Evolutionary conservation across 1,284 basidiomycete species (phyloP).

Genomic region (Phellopilus nigrolimitatus): DNA sequence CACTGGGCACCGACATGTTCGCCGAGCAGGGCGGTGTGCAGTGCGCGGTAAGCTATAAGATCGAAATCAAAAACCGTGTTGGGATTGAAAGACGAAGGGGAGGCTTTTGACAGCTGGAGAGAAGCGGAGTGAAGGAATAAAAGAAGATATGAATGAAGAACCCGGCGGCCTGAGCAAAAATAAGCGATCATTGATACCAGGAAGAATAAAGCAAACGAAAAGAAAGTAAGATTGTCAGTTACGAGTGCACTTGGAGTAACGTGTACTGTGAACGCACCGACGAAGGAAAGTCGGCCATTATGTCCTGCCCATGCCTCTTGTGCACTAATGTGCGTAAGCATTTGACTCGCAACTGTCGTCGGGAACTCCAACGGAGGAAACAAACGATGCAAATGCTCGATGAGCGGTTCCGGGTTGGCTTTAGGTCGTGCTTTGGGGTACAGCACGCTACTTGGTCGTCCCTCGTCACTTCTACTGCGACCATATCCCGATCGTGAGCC

Average conservation of each 20-base stretch:
- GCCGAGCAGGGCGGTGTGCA: slow-evolving; percentile 67
- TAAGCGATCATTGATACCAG: background rate
- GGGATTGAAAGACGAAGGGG: slow-evolving; percentile 36
- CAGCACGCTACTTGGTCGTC: background rate
- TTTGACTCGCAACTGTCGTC: slow-evolving; percentile 58
- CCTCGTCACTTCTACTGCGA: background rate
- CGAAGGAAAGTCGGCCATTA: slow-evolving; percentile 63
- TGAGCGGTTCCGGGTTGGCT: slow-evolving; percentile 29
- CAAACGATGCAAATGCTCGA: slow-evolving; percentile 53
- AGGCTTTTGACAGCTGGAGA: slow-evolving; percentile 16
- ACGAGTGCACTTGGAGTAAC: background rate
- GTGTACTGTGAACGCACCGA: slow-evolving; percentile 53
- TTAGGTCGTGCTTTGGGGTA: slow-evolving; percentile 13
- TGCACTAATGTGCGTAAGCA: slow-evolving; percentile 74
- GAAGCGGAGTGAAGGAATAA: slow-evolving; percentile 61
- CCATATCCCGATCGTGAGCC: background rate
- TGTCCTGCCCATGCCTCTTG: slow-evolving; percentile 57
- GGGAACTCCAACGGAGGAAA: slow-evolving; percentile 68
- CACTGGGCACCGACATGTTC: slow-evolving; percentile 68
- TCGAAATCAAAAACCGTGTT: slow-evolving; percentile 43
- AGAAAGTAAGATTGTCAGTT: background rate
- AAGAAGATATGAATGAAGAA: slow-evolving; percentile 65
- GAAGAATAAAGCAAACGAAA: background rate
- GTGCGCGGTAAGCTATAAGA: slow-evolving; percentile 43
- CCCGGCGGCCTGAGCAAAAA: slow-evolving; percentile 54